phyloP scores from a whole-genome alignment of 352 stramenopile species.

The Globisporangium orthogonon region DNA sequence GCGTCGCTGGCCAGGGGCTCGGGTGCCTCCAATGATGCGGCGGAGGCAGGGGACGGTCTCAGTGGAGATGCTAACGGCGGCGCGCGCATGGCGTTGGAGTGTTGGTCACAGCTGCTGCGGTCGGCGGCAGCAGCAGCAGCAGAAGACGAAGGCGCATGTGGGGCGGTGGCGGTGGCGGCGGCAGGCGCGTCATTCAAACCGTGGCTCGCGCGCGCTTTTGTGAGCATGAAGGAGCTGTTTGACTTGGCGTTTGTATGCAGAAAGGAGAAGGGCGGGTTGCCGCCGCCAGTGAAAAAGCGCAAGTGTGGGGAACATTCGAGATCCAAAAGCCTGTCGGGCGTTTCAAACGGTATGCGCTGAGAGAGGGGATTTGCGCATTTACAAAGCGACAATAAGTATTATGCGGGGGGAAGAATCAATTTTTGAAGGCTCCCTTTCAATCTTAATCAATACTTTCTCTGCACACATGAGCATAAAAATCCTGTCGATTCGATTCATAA shows the following conservation, averaged over 20 bases:
- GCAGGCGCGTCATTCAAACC: too few relatives aligned
- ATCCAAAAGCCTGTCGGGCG: slow-evolving; percentile 2
- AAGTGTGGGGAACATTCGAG: slow-evolving; percentile 10
- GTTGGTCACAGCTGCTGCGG: neutral
- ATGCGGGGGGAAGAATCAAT: too few relatives aligned
- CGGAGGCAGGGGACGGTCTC: too few relatives aligned
- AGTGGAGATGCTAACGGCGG: neutral
- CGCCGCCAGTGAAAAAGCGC: neutral
- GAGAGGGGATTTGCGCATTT: too few relatives aligned
- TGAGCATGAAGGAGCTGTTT: slow-evolving; percentile 1
- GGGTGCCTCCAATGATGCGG: neutral
- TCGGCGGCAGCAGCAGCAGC: too few relatives aligned
- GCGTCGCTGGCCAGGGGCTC: neutral
- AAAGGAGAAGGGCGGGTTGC: neutral
- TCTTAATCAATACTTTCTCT: too few relatives aligned
- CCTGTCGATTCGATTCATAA: too few relatives aligned
- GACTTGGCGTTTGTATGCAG: slow-evolving; percentile 9
- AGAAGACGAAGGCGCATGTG: neutral
- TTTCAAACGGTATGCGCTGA: neutral
- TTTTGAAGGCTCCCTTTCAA: too few relatives aligned
- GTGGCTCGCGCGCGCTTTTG: slow-evolving; percentile 8
- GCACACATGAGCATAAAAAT: too few relatives aligned
- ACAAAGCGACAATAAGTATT: too few relatives aligned
- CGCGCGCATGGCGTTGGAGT: neutral
- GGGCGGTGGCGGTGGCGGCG: too few relatives aligned